These are phyloP conservation scores for Trichoderma sp. DNA, from an alignment of 2,329 filamentous ascomycete genomes.

Conservation along the genomic window DNA sequence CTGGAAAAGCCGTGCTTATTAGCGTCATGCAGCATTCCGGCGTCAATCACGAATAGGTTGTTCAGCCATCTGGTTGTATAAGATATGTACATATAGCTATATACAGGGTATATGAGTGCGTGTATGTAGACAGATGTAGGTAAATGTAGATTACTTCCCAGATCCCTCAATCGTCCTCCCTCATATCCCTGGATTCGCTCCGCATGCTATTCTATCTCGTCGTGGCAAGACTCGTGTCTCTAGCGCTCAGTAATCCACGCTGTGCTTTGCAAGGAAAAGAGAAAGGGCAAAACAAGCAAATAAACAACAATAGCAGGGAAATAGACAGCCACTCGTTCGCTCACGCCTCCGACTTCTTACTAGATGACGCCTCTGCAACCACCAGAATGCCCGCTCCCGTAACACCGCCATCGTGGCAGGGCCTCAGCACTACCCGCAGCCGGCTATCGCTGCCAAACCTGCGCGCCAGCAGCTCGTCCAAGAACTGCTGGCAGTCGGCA, in stretches of 20 bases:
- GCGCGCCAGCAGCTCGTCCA: constrained; percentile 55
- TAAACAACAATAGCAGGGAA: neutral
- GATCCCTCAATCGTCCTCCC: neutral
- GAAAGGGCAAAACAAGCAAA: neutral
- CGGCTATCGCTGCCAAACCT: constrained; percentile 36
- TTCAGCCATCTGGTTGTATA: neutral
- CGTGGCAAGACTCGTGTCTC: neutral
- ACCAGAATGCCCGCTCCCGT: constrained; percentile 63
- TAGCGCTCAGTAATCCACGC: constrained; percentile 1
- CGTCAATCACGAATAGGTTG: neutral
- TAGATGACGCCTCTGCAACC: constrained; percentile 46
- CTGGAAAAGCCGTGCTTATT: neutral
- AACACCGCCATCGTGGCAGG: constrained; percentile 64
- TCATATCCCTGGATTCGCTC: constrained; percentile 15
- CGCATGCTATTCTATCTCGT: constrained; percentile 9
- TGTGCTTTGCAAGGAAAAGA: neutral
- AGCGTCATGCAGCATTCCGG: neutral
- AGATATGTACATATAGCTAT: neutral
- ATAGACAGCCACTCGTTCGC: neutral
- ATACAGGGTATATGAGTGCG: neutral
- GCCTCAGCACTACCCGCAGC: constrained; percentile 51
- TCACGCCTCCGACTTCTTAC: constrained; percentile 35
- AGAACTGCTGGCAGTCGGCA: constrained; percentile 66
- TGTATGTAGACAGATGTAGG: neutral
- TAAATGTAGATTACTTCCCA: neutral